Base-by-base conservation (phyloP, 768 basidiomycete genomes). In the Mycena crocata region DNA sequence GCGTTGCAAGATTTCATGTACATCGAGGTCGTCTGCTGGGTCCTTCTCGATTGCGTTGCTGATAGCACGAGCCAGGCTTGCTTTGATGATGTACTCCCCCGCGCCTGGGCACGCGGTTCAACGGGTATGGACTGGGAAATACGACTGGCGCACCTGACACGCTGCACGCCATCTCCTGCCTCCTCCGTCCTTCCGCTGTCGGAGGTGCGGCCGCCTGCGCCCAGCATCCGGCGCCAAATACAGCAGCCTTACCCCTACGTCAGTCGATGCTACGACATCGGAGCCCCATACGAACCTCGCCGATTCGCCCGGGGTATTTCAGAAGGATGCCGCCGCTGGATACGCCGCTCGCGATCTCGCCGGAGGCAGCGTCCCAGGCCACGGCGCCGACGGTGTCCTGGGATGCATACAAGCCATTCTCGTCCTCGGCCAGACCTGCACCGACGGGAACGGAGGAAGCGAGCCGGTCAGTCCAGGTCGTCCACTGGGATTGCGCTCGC, bases 351-450 rank as follows among this genome's bases (percentile, higher is more conserved):
- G 90, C 88, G 57, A 89, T 71, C 14, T 31, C 46, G 19, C 82
- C 80, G 5, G 79, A 84, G 31, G 71, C 64, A 1, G 73, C 70
- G 68, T 85, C 82, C 77, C 85, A 87, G 17, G 82, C 88, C 37
- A 93, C 82, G n/a, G 92, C 93, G 19, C 93, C 93, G 8, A 95
- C 93, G 0, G 93, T 95, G 74, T 95, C 93, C 72, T 93, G 91
- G 58, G 88, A 81, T 66, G 78, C 79, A 64, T 72, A 69, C 71
- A 76, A 64, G 62, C 67, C 45, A 35, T 51, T 34, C 34, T 37
- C 28, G 23, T 67, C 62, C 19, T 45, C 60, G 15, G 45, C 40
- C n/a, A 44, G 32, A 24, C 21, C 57, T 24, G 61, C 13, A 57
- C 62, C 42, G 45, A 32, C 39, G 51, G 57, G 30, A 64, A 56